These are phyloP conservation scores for Cladosporium sphaerospermum DNA, from an alignment of 2,329 filamentous ascomycete species.

Conservation along the genomic window DNA sequence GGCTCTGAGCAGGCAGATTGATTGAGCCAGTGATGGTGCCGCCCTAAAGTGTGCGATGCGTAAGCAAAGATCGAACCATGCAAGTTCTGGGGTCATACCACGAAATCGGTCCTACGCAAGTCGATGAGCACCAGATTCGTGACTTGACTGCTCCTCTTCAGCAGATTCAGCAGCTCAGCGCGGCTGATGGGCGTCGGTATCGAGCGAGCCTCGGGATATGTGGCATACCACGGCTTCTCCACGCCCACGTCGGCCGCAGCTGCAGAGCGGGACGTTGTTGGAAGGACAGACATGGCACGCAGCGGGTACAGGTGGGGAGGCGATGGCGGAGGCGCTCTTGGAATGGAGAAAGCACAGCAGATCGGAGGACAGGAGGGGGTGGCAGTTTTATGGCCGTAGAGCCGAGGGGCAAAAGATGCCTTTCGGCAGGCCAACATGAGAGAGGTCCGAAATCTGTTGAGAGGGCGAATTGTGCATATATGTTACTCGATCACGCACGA, in stretches of 20 bases:
- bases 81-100: conserved; percentile 28
- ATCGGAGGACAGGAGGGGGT: background rate
- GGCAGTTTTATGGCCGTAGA: background rate
- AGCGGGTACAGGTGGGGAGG: background rate
- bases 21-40: conserved; percentile 55
- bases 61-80: background rate
- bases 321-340: background rate
- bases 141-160: background rate
- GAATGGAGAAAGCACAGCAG: background rate
- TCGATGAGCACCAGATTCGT: conserved; percentile 32
- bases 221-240: conserved; percentile 7
- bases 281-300: background rate
- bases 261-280: background rate
- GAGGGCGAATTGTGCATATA: background rate
- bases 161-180: background rate
- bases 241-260: background rate
- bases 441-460: background rate
- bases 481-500: background rate
- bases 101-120: conserved; percentile 49
- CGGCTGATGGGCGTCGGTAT: background rate
- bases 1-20: conserved; percentile 51
- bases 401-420: background rate
- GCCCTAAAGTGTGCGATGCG: conserved; percentile 37
- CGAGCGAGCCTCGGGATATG: conserved; percentile 2
- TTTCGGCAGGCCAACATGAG: background rate